Conservation (phyloP, 345 rosid genomes). For the Citrus trifoliata region DNA sequence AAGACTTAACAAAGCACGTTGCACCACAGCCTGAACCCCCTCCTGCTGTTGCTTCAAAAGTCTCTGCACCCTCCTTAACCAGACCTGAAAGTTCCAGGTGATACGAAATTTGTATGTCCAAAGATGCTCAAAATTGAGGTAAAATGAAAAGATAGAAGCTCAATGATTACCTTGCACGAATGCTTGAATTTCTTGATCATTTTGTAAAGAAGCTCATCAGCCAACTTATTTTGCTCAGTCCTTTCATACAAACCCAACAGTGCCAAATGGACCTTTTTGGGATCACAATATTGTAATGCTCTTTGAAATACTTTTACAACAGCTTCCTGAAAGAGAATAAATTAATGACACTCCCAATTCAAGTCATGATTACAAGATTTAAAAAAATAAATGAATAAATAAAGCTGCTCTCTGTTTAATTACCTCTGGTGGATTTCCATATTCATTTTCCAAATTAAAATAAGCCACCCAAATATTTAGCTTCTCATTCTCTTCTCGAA, state of each 20-base stretch:
- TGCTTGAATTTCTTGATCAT: constrained; percentile 86
- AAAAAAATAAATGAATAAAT: not conserved
- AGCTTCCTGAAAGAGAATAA: constrained; percentile 59
- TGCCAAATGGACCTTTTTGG: constrained; percentile 72
- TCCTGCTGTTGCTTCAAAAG: constrained; percentile 54
- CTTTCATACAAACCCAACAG: constrained; percentile 83
- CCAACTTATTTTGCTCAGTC: constrained; percentile 74
- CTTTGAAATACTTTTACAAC: constrained; percentile 76
- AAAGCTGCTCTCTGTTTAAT: not conserved
- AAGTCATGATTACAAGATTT: not conserved
- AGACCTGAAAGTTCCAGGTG: constrained; percentile 44
- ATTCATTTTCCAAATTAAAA: constrained; percentile 89
- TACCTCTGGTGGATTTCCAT: constrained; percentile 97
- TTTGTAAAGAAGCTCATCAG: constrained; percentile 67
- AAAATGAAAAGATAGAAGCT: not conserved
- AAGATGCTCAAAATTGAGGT: not conserved
- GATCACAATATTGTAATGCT: constrained; percentile 86
- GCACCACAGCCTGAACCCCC: constrained; percentile 61
- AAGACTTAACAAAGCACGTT: constrained; percentile 73
- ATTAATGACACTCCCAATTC: not conserved
- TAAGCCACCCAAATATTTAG: constrained; percentile 95
- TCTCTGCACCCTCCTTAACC: constrained; percentile 68
- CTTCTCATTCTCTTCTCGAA: constrained; percentile 92
- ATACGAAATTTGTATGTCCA: not conserved
- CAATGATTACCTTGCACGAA: constrained; percentile 74